Evolutionary conservation across 805 yeast species (phyloP).

Genomic region (Zygosaccharomyces rouxii): DNA sequence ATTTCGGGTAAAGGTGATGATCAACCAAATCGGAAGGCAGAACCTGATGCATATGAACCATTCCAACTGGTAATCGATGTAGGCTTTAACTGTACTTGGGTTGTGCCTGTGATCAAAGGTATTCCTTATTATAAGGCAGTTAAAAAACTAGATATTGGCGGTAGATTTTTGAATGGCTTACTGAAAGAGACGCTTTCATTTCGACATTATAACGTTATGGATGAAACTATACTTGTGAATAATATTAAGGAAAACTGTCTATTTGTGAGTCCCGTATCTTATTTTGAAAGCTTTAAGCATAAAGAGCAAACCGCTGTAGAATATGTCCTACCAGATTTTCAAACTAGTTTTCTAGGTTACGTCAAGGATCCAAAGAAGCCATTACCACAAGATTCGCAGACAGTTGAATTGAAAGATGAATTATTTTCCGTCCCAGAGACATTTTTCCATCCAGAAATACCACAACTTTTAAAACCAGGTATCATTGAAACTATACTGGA

Average conservation of each 20-base stretch:
- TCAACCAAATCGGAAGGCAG: neutral
- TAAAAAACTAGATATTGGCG: slow-evolving; percentile 78
- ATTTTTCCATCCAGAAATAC: slow-evolving; percentile 77
- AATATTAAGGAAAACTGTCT: slow-evolving; percentile 68
- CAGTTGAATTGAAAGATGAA: slow-evolving; percentile 71
- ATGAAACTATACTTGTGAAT: slow-evolving; percentile 80
- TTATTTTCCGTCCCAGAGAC: slow-evolving; percentile 85
- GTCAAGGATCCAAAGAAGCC: slow-evolving; percentile 40
- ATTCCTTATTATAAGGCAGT: slow-evolving; percentile 72
- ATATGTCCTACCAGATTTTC: slow-evolving; percentile 84
- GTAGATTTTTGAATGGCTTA: slow-evolving; percentile 75
- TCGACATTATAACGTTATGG: slow-evolving; percentile 88
- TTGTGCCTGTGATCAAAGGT: slow-evolving; percentile 79
- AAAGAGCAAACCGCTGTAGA: slow-evolving; percentile 44
- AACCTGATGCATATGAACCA: slow-evolving; percentile 40
- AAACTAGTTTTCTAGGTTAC: slow-evolving; percentile 73
- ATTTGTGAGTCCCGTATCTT: slow-evolving; percentile 47
- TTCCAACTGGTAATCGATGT: slow-evolving; percentile 80
- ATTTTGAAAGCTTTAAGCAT: slow-evolving; percentile 30
- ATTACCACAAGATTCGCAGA: slow-evolving; percentile 54
- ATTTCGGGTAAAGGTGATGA: slow-evolving; percentile 25
- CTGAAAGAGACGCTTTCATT: slow-evolving; percentile 81
- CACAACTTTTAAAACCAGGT: slow-evolving; percentile 76
- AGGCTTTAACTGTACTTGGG: slow-evolving; percentile 84
- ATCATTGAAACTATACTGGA: slow-evolving; percentile 66